Conservation (phyloP, 495 filamentous ascomycete species). For the Lophiostoma macrostomum region DNA sequence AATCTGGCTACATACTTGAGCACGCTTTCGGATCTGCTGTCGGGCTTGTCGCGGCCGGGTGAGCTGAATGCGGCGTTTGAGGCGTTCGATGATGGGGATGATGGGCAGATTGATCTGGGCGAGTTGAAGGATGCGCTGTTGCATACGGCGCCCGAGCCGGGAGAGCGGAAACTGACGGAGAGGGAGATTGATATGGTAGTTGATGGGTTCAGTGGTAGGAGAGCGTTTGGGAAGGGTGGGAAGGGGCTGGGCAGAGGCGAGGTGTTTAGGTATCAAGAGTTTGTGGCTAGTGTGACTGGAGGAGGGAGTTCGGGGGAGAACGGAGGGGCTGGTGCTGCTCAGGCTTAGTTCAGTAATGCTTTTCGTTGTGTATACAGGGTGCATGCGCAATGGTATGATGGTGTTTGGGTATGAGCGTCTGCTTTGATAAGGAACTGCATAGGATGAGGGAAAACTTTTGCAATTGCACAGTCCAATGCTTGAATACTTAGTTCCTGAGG, state of each 20-base stretch:
- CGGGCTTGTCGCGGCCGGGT: constrained; percentile 64
- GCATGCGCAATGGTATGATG: background rate
- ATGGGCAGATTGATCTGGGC: constrained; percentile 79
- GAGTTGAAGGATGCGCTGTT: constrained; percentile 81
- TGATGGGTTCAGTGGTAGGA: constrained; percentile 75
- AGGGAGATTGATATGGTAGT: constrained; percentile 80
- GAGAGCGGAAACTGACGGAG: constrained; percentile 63
- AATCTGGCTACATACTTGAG: constrained; percentile 82
- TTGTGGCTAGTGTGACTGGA: constrained; percentile 51
- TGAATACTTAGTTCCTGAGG: too few species aligned
- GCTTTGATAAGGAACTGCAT: too few species aligned
- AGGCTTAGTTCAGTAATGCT: background rate
- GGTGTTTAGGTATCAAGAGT: constrained; percentile 76
- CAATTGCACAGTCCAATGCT: too few species aligned
- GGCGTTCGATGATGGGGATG: constrained; percentile 94
- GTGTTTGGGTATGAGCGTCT: background rate
- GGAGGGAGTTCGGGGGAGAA: constrained; percentile 19
- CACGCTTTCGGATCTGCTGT: constrained; percentile 68
- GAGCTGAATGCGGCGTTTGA: constrained; percentile 85
- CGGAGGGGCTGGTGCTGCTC: constrained; percentile 2
- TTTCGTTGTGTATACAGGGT: background rate
- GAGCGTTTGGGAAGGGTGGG: constrained; percentile 62
- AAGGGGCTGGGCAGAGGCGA: constrained; percentile 53
- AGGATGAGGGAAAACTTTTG: too few species aligned
- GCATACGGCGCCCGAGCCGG: constrained; percentile 73